Base-by-base conservation (phyloP, 1,284 basidiomycete genomes). In the Ganoderma meredithae region DNA sequence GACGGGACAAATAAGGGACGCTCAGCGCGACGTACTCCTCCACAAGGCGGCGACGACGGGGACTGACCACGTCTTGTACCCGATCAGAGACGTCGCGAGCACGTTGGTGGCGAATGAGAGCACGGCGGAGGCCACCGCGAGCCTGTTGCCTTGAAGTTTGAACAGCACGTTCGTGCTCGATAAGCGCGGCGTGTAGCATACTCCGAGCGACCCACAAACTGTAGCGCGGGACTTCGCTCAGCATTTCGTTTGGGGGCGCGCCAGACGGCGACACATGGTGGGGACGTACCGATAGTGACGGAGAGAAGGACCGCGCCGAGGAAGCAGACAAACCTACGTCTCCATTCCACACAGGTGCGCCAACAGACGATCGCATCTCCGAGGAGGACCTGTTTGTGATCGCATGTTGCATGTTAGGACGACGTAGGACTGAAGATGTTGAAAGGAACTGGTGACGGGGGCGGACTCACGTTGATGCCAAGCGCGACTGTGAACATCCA, bases 301-400 rank as follows among this genome's bases (percentile, higher is more conserved):
- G 36, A 19, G 39, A 65, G 47, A 19, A 61, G 39, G 10, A 65
- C 8, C 7, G 43, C 19, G 22, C 64, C 60, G 25, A 49, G 36
- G 15, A 19, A 25, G 9, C 25, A 44, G 25, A 65, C 49, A 9
- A 52, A 17, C 13, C 52, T 47, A 22, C 47, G n/a, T 61, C n/a
- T 31, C 39, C 59, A 65, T 3, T 61, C 31, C 1, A 49, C 59
- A 15, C 44, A 53, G 3, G 59, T 59, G 22, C 64, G 58, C 64
- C 64, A 61, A 59, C 64, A 65, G n/a, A 65, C 64, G n/a, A 61
- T 59, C 2, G 39, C 47, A 59, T 65, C 64, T 2, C 64, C 59
- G 1, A 61, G 22, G 25, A 52, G 0, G 9, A 65, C 22, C 47
- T 49, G 47, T 47, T 49, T 52, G 22, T 6, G 15, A 40, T 25